Evolutionary conservation across 805 yeast species (phyloP).

Genomic region (Zygosaccharomyces pseudorouxii): DNA sequence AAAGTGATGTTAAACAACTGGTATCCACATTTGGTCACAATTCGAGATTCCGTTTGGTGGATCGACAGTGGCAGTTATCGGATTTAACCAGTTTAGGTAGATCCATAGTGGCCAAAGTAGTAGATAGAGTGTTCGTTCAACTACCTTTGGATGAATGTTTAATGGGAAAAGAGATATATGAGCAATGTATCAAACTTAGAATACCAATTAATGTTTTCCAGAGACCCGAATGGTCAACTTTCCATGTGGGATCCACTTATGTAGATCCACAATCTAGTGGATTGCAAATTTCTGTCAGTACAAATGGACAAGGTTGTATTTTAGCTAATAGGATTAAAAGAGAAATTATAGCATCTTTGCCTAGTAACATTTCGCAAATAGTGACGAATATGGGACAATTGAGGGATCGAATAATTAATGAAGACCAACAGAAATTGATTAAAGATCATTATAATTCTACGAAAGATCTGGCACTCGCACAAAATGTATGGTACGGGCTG

Average conservation of each 20-base stretch:
- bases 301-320: constrained; percentile 86
- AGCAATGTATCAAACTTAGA: constrained; percentile 53
- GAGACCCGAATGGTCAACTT: constrained; percentile 64
- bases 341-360: constrained; percentile 61
- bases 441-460: constrained; percentile 22
- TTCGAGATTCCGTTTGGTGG: constrained; percentile 29
- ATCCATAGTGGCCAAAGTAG: constrained; percentile 52
- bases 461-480: constrained; percentile 12
- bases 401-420: constrained; percentile 50
- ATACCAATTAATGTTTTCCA: constrained; percentile 83
- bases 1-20: constrained; percentile 22
- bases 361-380: constrained; percentile 62
- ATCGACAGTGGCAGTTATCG: constrained; percentile 35
- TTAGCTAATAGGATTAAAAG: constrained; percentile 76
- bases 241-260: constrained; percentile 69
- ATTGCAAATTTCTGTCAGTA: constrained; percentile 77
- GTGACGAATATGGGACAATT: constrained; percentile 67
- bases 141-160: constrained; percentile 33
- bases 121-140: constrained; percentile 73
- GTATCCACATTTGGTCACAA: constrained; percentile 22
- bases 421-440: constrained; percentile 39
- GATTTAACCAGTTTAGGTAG: constrained; percentile 61
- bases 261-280: constrained; percentile 52
- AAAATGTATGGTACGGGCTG: constrained; percentile 34
- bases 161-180: constrained; percentile 41